A percentile compares a stretch with the other conserved stretches of the same genome.
Conservation (phyloP, 164 flowering plant genomes). For the Akebia trifoliata region DNA sequence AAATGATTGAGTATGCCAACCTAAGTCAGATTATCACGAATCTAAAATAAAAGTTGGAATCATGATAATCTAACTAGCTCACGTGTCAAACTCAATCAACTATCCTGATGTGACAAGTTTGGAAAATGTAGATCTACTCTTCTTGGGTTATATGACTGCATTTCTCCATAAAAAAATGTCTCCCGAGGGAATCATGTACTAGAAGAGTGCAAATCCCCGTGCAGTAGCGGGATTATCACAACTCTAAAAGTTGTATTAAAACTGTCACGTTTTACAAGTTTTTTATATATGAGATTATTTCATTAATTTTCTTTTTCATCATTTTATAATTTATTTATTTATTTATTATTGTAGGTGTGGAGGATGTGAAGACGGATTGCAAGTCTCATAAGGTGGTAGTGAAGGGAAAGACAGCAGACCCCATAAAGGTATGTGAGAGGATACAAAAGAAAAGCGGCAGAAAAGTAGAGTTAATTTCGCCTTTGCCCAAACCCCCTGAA, state of each 20-base stretch:
- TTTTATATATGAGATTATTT: not conserved
- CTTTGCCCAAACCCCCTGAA: conserved; percentile 63
- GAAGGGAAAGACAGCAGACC: conserved; percentile 80
- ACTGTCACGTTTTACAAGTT: not conserved
- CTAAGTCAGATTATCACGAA: no score
- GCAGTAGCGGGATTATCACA: no score
- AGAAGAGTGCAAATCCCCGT: no score
- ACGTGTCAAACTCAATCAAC: no score
- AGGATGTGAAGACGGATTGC: conserved; percentile 65
- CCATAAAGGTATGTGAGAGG: conserved; percentile 66
- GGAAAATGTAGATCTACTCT: no score
- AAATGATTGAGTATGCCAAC: no score
- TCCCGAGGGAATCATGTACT: no score
- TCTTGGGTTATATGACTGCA: no score
- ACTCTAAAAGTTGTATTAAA: not conserved
- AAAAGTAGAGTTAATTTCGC: conserved; percentile 73
- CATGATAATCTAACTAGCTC: no score
- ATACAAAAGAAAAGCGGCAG: conserved; percentile 72
- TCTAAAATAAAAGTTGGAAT: no score
- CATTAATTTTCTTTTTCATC: not conserved
- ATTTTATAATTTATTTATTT: not conserved
- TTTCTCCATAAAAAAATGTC: no score
- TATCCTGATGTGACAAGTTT: no score
- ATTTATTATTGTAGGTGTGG: conserved; percentile 56
- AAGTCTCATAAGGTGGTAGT: conserved; percentile 67